Base-by-base conservation (phyloP, 352 stramenopile genomes). In the Pythium myriotylum region DNA sequence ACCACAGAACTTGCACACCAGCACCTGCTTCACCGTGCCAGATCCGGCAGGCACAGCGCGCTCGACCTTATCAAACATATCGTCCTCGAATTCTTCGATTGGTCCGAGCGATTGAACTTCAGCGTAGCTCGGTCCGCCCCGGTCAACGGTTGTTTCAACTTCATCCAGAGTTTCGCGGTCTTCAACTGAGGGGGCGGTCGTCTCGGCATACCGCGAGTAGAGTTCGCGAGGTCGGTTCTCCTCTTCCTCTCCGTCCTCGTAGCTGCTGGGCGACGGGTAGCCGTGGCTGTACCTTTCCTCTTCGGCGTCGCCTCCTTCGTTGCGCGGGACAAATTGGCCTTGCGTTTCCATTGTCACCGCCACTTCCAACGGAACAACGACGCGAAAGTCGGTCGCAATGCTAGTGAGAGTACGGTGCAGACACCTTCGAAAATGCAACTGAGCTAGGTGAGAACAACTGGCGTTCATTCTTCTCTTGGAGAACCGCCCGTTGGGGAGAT, bases 1-100 rank as follows among this genome's bases (percentile, higher is more conserved):
- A 2, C 43, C 16, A 35, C 62, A 70, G 37, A 62, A 65, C 41
- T 65, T 65, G 50, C 62, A 70, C 40, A 61, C 35, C 12, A 59
- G n/a, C 0, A 70, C 27, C 10, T 70, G 29, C 26, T 58, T 61
- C 9, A 45, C 54, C 4, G 52, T 43, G 13, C 48, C 49, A 7
- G 52, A 55, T 3, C 53, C 46, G 27, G 29, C 3, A 4, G 39
- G 29, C 3, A 35, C n/a, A 39, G 50, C 24, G 7, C 54, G n/a
- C 20, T 59, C 55, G 14, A 59, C 43, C 6, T 46, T 23, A 9
- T 62, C 46, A 46, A 70, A 70, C 24, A 70, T 14, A 24, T 57
- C 50, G 1, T 12, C 9, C 22, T 70, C 62, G 9, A 70, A n/a
- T 2, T 65, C 62, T 47, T 70, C 62, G n/a, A 65, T 45, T 0